Evolutionary conservation across 345 rosid genomes (phyloP).

Genomic region (Psidium guajava): DNA sequence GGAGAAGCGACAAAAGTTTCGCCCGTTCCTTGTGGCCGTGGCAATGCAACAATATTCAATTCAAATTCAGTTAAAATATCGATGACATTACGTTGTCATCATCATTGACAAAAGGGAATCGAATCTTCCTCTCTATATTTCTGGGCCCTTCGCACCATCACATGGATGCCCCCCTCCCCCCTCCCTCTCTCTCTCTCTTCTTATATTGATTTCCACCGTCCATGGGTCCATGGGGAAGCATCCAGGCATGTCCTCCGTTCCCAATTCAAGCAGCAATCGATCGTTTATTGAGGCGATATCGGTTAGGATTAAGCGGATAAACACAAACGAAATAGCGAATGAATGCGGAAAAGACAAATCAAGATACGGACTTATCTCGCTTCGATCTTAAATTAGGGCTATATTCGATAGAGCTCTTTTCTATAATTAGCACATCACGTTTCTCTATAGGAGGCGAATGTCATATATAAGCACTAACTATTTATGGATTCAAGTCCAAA

Average conservation of each 20-base stretch:
- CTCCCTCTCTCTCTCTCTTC: no score
- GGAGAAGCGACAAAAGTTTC: not conserved
- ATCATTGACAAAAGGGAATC: not conserved
- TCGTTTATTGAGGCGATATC: not conserved
- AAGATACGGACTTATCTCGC: no score
- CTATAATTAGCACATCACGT: no score
- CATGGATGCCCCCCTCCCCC: not conserved
- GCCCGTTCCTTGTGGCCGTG: not conserved
- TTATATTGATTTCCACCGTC: not conserved
- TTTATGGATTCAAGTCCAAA: no score
- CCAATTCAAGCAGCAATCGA: not conserved
- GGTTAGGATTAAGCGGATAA: no score
- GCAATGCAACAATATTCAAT: not conserved
- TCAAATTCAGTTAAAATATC: not conserved
- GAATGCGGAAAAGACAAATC: no score
- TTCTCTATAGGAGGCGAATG: no score
- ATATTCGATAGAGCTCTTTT: no score
- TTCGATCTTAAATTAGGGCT: no score
- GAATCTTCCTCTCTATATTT: not conserved
- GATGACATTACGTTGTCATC: not conserved
- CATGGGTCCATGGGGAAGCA: not conserved
- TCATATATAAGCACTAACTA: no score
- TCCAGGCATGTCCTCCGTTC: not conserved
- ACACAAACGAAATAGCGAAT: no score
- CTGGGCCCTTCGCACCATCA: not conserved